Evolutionary conservation across 495 filamentous ascomycete species (phyloP).

Genomic region (Hypoxylon subgilvum): DNA sequence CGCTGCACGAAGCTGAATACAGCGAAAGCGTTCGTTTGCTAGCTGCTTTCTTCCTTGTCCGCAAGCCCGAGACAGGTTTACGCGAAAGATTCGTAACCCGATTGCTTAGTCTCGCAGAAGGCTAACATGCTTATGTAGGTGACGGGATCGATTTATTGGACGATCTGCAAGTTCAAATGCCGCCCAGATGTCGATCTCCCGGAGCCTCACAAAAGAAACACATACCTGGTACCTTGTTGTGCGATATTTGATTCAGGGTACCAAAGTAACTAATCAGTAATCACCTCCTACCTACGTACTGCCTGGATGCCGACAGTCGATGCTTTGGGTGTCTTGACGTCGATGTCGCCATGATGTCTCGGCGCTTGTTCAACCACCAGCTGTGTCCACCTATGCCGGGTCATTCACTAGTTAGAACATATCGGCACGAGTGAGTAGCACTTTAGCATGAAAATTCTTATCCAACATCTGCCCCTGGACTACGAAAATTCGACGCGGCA

Average conservation of each 20-base stretch:
- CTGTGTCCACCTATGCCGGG: background rate
- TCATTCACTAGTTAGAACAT: background rate
- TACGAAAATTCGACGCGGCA: constrained; percentile 2
- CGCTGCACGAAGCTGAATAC: constrained; percentile 18
- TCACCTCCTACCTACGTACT: constrained; percentile 8
- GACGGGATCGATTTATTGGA: constrained; percentile 31
- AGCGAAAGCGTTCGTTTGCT: constrained; percentile 3
- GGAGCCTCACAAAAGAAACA: constrained; percentile 25
- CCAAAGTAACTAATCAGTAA: background rate
- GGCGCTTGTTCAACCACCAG: constrained; percentile 13
- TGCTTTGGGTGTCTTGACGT: constrained; percentile 18
- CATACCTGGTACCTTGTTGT: no score
- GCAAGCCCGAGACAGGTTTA: constrained; percentile 15
- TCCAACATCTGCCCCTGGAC: constrained; percentile 1
- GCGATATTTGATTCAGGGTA: no score
- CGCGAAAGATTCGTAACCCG: constrained; percentile 7
- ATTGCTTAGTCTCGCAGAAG: constrained; percentile 24
- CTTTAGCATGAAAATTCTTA: constrained; percentile 1
- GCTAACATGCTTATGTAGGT: constrained; percentile 23
- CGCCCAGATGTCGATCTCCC: constrained; percentile 32
- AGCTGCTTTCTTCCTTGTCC: constrained; percentile 3
- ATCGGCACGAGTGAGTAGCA: constrained; percentile 2
- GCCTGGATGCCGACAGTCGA: background rate
- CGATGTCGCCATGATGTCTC: constrained; percentile 24
- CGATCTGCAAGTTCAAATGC: constrained; percentile 31